Evolutionary conservation across 805 yeast genomes (phyloP).

Genomic region (Isabelozyma heimii): DNA sequence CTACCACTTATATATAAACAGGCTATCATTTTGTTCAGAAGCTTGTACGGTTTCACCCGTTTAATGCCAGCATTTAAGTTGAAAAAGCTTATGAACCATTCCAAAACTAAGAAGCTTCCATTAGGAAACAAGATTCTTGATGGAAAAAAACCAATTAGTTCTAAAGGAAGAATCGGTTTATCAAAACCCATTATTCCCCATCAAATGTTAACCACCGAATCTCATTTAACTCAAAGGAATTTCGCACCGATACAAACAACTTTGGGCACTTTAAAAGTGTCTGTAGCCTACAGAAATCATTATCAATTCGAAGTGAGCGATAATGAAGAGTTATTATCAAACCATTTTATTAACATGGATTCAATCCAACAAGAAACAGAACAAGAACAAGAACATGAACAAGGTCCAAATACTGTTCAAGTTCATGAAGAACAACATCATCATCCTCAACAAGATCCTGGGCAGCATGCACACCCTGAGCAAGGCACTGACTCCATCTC

Average conservation of each 20-base stretch:
- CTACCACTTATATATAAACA: slow-evolving; percentile 71
- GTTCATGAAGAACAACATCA: neutral
- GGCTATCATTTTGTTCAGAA: slow-evolving; percentile 69
- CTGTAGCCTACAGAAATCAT: slow-evolving; percentile 78
- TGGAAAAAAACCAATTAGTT: slow-evolving; percentile 74
- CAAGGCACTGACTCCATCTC: neutral
- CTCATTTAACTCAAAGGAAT: slow-evolving; percentile 59
- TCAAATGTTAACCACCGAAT: slow-evolving; percentile 29
- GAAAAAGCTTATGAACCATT: slow-evolving; percentile 27
- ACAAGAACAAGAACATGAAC: slow-evolving; percentile 4
- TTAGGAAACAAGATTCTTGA: slow-evolving; percentile 66
- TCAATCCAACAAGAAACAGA: slow-evolving; percentile 5
- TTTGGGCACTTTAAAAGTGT: slow-evolving; percentile 67
- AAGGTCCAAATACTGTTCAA: no score
- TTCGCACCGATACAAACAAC: slow-evolving; percentile 74
- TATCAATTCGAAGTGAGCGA: slow-evolving; percentile 65
- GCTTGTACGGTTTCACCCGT: slow-evolving; percentile 62
- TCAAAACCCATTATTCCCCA: slow-evolving; percentile 61
- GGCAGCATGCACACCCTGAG: neutral
- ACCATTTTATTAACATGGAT: slow-evolving; percentile 54
- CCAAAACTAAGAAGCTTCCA: slow-evolving; percentile 24
- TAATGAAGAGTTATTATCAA: slow-evolving; percentile 60
- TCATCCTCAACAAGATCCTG: neutral
- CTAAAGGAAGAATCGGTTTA: slow-evolving; percentile 83
- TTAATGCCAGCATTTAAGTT: slow-evolving; percentile 73